Evolutionary conservation across 2,329 filamentous ascomycete species (phyloP).

Genomic region (Xylaria sp.): DNA sequence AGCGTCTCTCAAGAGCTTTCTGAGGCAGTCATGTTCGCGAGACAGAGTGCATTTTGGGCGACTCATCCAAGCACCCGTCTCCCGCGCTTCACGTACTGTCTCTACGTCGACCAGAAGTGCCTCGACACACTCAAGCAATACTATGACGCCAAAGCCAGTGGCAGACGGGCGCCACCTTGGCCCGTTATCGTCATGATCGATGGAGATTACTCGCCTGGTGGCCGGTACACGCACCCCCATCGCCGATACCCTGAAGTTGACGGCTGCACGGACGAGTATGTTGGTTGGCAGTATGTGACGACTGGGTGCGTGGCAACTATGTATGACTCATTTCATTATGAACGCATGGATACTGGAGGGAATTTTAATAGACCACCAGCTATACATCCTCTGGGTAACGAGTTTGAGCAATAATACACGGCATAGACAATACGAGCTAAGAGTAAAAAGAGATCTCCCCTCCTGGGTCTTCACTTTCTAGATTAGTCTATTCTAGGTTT

Average conservation of each 20-base stretch:
- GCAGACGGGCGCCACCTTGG: background rate
- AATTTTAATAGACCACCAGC: too few relatives aligned
- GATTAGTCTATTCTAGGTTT: too few relatives aligned
- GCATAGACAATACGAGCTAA: too few relatives aligned
- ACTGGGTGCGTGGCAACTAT: too few relatives aligned
- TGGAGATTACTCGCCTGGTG: background rate
- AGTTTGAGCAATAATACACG: too few relatives aligned
- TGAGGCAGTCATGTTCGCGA: background rate
- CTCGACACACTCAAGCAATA: slow-evolving; percentile 15
- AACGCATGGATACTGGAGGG: too few relatives aligned
- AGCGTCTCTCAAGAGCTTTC: slow-evolving; percentile 5
- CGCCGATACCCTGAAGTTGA: slow-evolving; percentile 8
- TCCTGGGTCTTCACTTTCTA: too few relatives aligned
- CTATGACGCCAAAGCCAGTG: slow-evolving; percentile 6
- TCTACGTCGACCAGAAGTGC: slow-evolving; percentile 25
- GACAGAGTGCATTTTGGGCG: background rate
- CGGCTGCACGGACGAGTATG: slow-evolving; percentile 20
- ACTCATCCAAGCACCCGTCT: slow-evolving; percentile 10
- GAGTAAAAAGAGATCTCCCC: too few relatives aligned
- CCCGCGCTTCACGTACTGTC: slow-evolving; percentile 23
- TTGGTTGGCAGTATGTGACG: slow-evolving; percentile 11
- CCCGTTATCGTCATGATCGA: slow-evolving; percentile 1
- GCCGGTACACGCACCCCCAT: background rate
- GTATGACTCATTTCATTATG: too few relatives aligned
- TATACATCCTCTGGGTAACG: too few relatives aligned